Evolutionary conservation across 1,139 yeast species (phyloP).

Genomic region (Suhomyces bribrorum): DNA sequence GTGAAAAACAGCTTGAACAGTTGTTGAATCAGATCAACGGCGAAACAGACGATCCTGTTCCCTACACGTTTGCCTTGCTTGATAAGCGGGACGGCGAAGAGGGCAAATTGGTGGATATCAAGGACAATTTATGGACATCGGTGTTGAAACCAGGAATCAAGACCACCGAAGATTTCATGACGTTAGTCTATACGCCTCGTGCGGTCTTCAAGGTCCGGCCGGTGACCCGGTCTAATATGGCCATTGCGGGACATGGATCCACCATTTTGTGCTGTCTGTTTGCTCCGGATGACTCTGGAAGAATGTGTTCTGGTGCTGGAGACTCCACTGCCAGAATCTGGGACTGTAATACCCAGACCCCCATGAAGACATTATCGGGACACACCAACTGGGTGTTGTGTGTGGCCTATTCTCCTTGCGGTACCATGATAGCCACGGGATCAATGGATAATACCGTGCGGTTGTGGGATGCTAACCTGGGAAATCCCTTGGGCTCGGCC

Average conservation of each 20-base stretch:
- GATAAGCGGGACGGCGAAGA: conserved; percentile 35
- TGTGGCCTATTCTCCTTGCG: conserved; percentile 94
- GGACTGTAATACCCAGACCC: conserved; percentile 97
- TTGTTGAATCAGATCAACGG: conserved; percentile 73
- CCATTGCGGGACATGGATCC: conserved; percentile 94
- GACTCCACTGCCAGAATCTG: conserved; percentile 96
- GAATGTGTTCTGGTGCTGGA: conserved; percentile 96
- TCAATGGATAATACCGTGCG: conserved; percentile 91
- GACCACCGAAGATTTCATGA: conserved; percentile 90
- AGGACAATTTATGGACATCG: conserved; percentile 72
- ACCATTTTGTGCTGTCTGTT: conserved; percentile 90
- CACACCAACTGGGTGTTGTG: conserved; percentile 94
- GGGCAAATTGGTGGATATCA: conserved; percentile 61
- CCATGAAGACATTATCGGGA: conserved; percentile 75
- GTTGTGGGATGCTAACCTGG: conserved; percentile 75
- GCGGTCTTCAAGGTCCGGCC: conserved; percentile 93
- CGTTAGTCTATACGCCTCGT: conserved; percentile 89
- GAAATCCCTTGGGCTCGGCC: conserved; percentile 72
- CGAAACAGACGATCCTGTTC: conserved; percentile 78
- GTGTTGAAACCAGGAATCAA: conserved; percentile 83
- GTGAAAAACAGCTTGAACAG: conserved; percentile 85
- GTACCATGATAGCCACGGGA: conserved; percentile 89
- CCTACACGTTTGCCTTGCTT: conserved; percentile 78
- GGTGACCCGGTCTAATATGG: conserved; percentile 86
- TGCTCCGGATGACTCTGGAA: conserved; percentile 85